Base-by-base conservation (phyloP, 441 rosid genomes). In the Metrosideros polymorpha region DNA sequence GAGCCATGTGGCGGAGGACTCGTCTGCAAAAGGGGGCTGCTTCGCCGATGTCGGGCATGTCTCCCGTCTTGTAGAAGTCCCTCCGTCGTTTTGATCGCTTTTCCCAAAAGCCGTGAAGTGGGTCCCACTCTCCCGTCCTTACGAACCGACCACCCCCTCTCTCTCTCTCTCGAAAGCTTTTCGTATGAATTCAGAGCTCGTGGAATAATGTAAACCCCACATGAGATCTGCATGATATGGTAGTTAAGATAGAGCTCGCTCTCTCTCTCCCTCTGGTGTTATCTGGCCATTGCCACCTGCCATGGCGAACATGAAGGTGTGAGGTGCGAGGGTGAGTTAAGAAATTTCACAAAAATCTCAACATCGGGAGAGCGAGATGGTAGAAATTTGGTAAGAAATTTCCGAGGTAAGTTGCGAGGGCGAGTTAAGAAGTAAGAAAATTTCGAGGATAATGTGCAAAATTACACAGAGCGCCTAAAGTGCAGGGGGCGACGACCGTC, bases 311-410 rank as follows among this genome's bases (percentile, higher is more conserved):
- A 1, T 2, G 14, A 3, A 0, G 7, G 18, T 18, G 18, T 9
- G 8, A 54, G 15, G 1, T 10, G 3, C 1, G 77, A 66, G 45
- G 7, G 7, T 2, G 6, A 35, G 0, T 1, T 22, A 3, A 10
- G 47, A 71, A 39, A 39, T 39, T 39, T 35, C n/a, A 5, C 1
- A 1, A 18, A 18, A 12, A 71, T 39, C 42, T 39, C n/a, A 22
- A 10, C 25, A 9, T 5, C 3, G 1, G 2, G 76, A 17, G 63
- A 32, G 79, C 4, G 0, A 19, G 45, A 0, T 4, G 4, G 4
- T 19, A 0, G 6, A 1, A 2, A 35, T 9, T 2, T 9, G 27
- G 9, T 9, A 10, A 2, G 45, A 35, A 1, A 19, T 7, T 5
- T 66, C 27, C 12, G 0, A 35, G 27, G 14, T 0, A 9, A 63